phyloP scores from a whole-genome alignment of 2,329 filamentous ascomycete species.

The Aureobasidium subglaciale region DNA sequence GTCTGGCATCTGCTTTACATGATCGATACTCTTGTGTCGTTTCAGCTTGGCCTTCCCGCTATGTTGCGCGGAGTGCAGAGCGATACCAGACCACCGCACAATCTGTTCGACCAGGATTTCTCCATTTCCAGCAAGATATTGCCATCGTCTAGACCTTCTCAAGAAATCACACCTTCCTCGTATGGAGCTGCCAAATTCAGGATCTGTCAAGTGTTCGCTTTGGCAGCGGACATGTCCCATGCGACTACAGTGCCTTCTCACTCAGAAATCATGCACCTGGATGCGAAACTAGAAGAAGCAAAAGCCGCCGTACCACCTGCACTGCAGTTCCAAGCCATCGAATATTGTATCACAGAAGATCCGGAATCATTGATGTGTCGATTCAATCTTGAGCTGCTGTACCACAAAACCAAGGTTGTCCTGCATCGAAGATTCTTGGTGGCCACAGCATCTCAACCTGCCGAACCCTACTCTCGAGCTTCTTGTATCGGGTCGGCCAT shows the following conservation, averaged over 20 bases:
- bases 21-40: conserved; percentile 41
- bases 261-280: conserved; percentile 33
- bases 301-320: conserved; percentile 29
- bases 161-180: conserved; percentile 29
- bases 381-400: conserved; percentile 46
- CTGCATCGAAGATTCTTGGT: conserved; percentile 49
- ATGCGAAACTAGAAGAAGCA: conserved; percentile 30
- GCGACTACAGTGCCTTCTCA: conserved; percentile 30
- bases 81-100: conserved; percentile 39
- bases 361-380: conserved; percentile 46
- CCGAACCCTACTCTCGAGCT: conserved; percentile 37
- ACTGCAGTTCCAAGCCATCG: conserved; percentile 32
- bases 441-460: conserved; percentile 16
- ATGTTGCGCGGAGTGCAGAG: conserved; percentile 37
- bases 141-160: conserved; percentile 28
- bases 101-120: conserved; percentile 41
- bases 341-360: conserved; percentile 41
- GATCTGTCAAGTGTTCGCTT: conserved; percentile 31
- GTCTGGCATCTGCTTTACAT: conserved; percentile 39
- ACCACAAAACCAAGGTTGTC: conserved; percentile 45
- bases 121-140: conserved; percentile 28
- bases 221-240: conserved; percentile 34
- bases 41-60: conserved; percentile 44
- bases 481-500: conserved; percentile 44
- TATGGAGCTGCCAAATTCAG: conserved; percentile 32